Percentiles rank a stretch among this genome's conserved stretches.
Conservation (phyloP, 129 eudicot genomes). For the Deinandra increscens region DNA sequence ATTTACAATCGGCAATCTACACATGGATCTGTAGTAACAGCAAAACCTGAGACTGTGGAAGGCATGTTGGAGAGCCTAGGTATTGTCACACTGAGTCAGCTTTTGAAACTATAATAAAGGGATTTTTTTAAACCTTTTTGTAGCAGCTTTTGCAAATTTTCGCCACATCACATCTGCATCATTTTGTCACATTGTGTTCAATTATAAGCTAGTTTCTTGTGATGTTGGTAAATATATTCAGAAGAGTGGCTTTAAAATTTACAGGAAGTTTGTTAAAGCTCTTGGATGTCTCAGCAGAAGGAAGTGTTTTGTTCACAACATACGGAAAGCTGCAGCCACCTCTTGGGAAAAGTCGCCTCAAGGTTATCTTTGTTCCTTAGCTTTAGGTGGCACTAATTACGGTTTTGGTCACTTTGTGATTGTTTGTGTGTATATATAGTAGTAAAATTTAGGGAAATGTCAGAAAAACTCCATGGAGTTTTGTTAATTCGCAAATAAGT, state of each 20-base stretch:
- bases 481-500: background rate
- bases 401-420: slow-evolving; percentile 9
- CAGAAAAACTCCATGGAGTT: background rate
- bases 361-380: slow-evolving; percentile 47
- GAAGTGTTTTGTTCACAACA: slow-evolving; percentile 57
- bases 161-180: background rate
- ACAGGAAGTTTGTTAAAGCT: slow-evolving; percentile 82
- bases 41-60: slow-evolving; percentile 79
- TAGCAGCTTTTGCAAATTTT: background rate
- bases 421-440: slow-evolving; percentile 10
- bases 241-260: slow-evolving; percentile 17
- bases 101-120: background rate
- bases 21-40: slow-evolving; percentile 59
- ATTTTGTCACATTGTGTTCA: background rate
- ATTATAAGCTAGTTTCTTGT: slow-evolving; percentile 5
- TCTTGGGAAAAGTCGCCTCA: slow-evolving; percentile 89
- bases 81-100: slow-evolving; percentile 17
- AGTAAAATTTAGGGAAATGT: background rate
- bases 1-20: slow-evolving; percentile 60
- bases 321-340: slow-evolving; percentile 97
- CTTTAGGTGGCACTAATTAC: slow-evolving; percentile 8
- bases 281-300: slow-evolving; percentile 66
- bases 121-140: background rate
- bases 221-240: slow-evolving; percentile 7
- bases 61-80: slow-evolving; percentile 97